phyloP scores from a whole-genome alignment of 129 eudicot species.

The Flaveria robusta region DNA sequence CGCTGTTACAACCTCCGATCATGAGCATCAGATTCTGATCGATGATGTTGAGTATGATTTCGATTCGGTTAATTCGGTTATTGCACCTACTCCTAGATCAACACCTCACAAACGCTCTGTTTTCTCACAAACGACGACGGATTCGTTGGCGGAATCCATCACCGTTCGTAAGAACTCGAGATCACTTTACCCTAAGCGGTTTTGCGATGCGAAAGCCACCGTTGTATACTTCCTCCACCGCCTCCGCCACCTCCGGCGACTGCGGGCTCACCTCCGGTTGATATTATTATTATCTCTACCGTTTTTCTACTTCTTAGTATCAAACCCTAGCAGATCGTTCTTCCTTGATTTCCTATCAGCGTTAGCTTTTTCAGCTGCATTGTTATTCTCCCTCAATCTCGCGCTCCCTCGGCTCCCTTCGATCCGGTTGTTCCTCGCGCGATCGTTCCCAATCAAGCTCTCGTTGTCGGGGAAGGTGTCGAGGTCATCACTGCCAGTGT shows the following conservation, averaged over 20 bases:
- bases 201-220: slow-evolving; percentile 28
- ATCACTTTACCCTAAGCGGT: slow-evolving; percentile 20
- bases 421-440: slow-evolving; percentile 60
- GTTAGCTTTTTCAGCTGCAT: slow-evolving; percentile 74
- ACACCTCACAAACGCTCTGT: slow-evolving; percentile 63
- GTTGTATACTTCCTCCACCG: slow-evolving; percentile 29
- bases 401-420: slow-evolving; percentile 89
- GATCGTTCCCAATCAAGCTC: slow-evolving; percentile 69
- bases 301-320: slow-evolving; percentile 76
- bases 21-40: slow-evolving; percentile 31
- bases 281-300: slow-evolving; percentile 70
- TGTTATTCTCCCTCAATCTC: slow-evolving; percentile 77
- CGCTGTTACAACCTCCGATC: not conserved
- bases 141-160: slow-evolving; percentile 1
- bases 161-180: no score
- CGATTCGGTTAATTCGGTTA: not conserved
- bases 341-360: slow-evolving; percentile 80
- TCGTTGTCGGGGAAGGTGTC: slow-evolving; percentile 32
- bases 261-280: slow-evolving; percentile 65
- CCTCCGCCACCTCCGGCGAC: slow-evolving; percentile 59
- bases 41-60: slow-evolving; percentile 13
- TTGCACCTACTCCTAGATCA: slow-evolving; percentile 40
- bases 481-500: slow-evolving; percentile 60
- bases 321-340: slow-evolving; percentile 71
- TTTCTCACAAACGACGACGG: slow-evolving; percentile 40